Evolutionary conservation across 106 monocot genomes (phyloP).

Genomic region (Dendrobium catenatum): DNA sequence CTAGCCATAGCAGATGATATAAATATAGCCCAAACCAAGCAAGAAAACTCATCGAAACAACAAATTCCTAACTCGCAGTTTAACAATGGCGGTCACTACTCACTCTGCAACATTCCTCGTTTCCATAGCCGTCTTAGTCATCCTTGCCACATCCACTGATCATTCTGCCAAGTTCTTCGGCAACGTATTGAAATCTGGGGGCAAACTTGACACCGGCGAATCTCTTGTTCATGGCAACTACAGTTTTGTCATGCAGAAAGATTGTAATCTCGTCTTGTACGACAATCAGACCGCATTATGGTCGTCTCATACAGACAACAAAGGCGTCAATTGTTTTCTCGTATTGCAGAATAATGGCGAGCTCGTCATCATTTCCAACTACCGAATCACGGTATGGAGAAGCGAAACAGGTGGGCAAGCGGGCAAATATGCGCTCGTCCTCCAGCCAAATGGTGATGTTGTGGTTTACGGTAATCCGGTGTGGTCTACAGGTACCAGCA

Average conservation of each 20-base stretch:
- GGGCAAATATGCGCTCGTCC: not conserved
- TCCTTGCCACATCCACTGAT: not conserved
- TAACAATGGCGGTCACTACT: not conserved
- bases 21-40: no score
- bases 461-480: not conserved
- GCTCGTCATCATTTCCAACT: conserved; percentile 1
- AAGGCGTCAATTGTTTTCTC: not conserved
- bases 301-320: not conserved
- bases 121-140: not conserved
- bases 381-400: not conserved
- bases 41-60: no score
- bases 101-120: not conserved
- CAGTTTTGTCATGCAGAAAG: conserved; percentile 2
- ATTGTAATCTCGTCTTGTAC: conserved; percentile 19
- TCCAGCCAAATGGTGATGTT: no score
- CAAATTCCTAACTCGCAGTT: not conserved
- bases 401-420: not conserved
- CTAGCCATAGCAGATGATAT: no score
- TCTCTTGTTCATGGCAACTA: not conserved
- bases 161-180: not conserved
- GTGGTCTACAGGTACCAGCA: not conserved
- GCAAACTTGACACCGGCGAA: not conserved
- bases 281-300: not conserved
- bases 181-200: not conserved
- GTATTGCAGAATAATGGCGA: conserved; percentile 9